Evolutionary conservation across 768 basidiomycete species (phyloP).

Genomic region (Termitomyces sp.): DNA sequence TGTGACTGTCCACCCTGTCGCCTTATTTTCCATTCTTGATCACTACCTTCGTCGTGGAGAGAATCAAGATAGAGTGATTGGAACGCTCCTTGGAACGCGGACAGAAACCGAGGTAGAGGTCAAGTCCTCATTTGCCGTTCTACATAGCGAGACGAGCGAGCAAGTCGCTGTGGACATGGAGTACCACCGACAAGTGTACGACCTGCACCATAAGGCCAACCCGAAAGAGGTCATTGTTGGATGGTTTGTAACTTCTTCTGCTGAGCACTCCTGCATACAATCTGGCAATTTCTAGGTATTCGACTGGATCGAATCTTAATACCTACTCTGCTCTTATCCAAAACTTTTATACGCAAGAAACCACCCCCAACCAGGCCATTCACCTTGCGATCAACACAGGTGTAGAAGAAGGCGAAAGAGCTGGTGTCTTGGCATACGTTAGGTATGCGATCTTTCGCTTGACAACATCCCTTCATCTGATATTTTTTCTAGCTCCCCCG

Average conservation of each 20-base stretch:
- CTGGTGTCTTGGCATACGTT: constrained; percentile 85
- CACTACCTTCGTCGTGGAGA: constrained; percentile 90
- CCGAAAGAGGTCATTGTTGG: constrained; percentile 91
- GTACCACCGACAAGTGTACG: constrained; percentile 91
- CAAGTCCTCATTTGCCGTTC: constrained; percentile 83
- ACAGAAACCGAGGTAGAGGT: constrained; percentile 70
- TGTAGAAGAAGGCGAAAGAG: constrained; percentile 52
- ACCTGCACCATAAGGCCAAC: constrained; percentile 80
- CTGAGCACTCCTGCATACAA: neutral
- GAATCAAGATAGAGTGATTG: constrained; percentile 85
- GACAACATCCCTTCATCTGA: constrained; percentile 7
- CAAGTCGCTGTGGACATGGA: constrained; percentile 97
- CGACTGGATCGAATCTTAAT: constrained; percentile 87
- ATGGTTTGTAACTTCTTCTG: constrained; percentile 56
- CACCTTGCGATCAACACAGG: constrained; percentile 91
- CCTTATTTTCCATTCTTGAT: constrained; percentile 92
- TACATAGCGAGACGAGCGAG: constrained; percentile 89
- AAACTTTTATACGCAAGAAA: constrained; percentile 95
- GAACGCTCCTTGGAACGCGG: constrained; percentile 87
- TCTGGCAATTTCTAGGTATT: constrained; percentile 61
- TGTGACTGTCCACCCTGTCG: constrained; percentile 87
- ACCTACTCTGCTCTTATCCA: constrained; percentile 96
- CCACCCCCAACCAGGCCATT: constrained; percentile 81
- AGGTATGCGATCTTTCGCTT: constrained; percentile 46
- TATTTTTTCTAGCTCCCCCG: constrained; percentile 61